Base-by-base conservation (phyloP, 2,329 filamentous ascomycete genomes). In the Rutstroemia sp. region DNA sequence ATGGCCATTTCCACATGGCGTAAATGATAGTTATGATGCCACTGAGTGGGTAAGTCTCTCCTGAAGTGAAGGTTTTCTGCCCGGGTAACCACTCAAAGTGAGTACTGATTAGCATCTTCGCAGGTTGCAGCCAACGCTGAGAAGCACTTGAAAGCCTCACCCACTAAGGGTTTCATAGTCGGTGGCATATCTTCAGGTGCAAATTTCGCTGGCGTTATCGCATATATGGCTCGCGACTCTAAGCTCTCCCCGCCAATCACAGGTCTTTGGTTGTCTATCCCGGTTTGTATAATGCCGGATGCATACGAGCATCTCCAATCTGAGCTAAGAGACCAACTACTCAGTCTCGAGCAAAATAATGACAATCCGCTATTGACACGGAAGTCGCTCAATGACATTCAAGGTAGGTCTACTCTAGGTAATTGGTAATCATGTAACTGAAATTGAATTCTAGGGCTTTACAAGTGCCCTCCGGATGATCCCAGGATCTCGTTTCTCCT, bases 181-280 rank as follows among this genome's bases (percentile, higher is more conserved):
- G 76, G 76, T 16, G 78, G 78, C 0, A 71, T 72, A 1, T 77
- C 74, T 10, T 76, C 78, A 4, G 75, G 75, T 16, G 74, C 69
- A 12, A 73, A 73, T 49, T 67, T 76, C 21, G 58, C 69, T 5
- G 70, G 73, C 1, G 69, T 73, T 1, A 59, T 73, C 2, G 65
- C 69, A 4, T 75, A 75, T 58, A 67, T 73, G 1, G 70, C 72
- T 1, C 68, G 72, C 1, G 72, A 76, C 51, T 69, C 75, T 27
- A 64, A 68, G 12, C 63, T 77, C 1, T 68, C 68, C 3, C 73
- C 74, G 0, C 71, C 72, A 4, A 60, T 79, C 14, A 79, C 77
- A 0, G 77, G 77, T 0, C 65, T 73, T 14, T 78, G 74, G 60
- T 69, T 77, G 19, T 71, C 68, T 55, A 73, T 77, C 16, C 75